Conservation (phyloP, 306 rosid species). For the Cucumis cinereus region DNA sequence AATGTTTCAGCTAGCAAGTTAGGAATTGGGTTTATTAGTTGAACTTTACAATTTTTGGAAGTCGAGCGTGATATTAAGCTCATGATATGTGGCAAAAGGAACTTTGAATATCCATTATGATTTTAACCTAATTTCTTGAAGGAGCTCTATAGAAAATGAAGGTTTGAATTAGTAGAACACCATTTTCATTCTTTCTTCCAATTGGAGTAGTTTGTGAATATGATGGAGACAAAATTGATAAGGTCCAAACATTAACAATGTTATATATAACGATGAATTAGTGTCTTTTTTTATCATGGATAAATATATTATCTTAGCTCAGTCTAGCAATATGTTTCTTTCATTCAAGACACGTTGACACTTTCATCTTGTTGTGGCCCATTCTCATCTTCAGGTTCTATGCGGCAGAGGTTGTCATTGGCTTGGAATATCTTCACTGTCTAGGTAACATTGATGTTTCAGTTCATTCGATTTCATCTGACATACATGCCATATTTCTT, state of each 20-base stretch:
- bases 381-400: slow-evolving; percentile 53
- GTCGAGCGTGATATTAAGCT: neutral
- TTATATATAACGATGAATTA: neutral
- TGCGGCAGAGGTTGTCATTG: slow-evolving; percentile 88
- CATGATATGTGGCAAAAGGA: neutral
- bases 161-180: neutral
- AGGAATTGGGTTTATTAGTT: neutral
- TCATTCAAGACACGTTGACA: neutral
- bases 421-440: slow-evolving; percentile 96
- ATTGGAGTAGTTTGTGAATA: neutral
- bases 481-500: neutral
- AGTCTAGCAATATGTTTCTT: neutral
- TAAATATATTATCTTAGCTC: neutral
- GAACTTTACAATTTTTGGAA: neutral
- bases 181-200: neutral
- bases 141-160: neutral
- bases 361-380: neutral
- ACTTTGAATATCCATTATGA: neutral
- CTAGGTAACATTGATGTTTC: slow-evolving; percentile 42
- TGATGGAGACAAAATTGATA: neutral
- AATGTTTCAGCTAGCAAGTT: neutral
- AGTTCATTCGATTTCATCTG: neutral
- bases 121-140: neutral
- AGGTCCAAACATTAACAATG: neutral
- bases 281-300: neutral